phyloP scores from a whole-genome alignment of 2,329 filamentous ascomycete species.

The Alternaria dauci region DNA sequence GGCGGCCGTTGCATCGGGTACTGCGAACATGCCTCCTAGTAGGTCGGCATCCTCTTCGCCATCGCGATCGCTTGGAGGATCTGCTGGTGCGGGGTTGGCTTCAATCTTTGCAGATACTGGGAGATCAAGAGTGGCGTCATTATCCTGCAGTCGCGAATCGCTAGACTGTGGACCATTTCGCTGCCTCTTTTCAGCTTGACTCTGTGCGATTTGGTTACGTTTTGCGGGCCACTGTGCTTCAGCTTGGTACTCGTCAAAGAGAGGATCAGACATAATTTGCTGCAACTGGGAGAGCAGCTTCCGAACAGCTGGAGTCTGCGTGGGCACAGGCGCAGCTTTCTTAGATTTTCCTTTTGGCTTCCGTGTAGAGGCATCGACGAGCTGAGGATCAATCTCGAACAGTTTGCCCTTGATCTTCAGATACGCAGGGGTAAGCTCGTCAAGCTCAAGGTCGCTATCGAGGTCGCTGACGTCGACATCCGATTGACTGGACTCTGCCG shows the following conservation, averaged over 20 bases:
- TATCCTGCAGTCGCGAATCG: not conserved
- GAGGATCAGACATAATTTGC: constrained; percentile 72
- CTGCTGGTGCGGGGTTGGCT: not conserved
- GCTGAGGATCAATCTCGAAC: constrained; percentile 60
- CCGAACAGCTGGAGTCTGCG: constrained; percentile 60
- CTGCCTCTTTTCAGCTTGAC: constrained; percentile 43
- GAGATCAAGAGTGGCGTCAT: not conserved
- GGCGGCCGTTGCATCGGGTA: constrained; percentile 55
- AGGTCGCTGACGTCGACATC: constrained; percentile 58
- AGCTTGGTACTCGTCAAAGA: constrained; percentile 60
- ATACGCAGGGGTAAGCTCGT: constrained; percentile 72
- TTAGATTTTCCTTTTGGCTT: constrained; percentile 45
- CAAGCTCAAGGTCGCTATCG: constrained; percentile 60
- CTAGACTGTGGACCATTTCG: not conserved
- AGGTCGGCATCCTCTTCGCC: constrained; percentile 64
- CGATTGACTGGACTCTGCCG: constrained; percentile 26
- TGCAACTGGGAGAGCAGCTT: constrained; percentile 78
- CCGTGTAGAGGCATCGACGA: constrained; percentile 61
- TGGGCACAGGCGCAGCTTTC: constrained; percentile 25
- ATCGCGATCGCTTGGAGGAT: constrained; percentile 31
- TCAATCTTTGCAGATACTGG: not conserved
- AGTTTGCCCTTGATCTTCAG: constrained; percentile 72
- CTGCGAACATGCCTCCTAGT: constrained; percentile 66
- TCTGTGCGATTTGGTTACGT: constrained; percentile 54
- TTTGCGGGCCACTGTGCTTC: constrained; percentile 57